Conservation (phyloP, 768 basidiomycete genomes). For the Austroboletus festivus region DNA sequence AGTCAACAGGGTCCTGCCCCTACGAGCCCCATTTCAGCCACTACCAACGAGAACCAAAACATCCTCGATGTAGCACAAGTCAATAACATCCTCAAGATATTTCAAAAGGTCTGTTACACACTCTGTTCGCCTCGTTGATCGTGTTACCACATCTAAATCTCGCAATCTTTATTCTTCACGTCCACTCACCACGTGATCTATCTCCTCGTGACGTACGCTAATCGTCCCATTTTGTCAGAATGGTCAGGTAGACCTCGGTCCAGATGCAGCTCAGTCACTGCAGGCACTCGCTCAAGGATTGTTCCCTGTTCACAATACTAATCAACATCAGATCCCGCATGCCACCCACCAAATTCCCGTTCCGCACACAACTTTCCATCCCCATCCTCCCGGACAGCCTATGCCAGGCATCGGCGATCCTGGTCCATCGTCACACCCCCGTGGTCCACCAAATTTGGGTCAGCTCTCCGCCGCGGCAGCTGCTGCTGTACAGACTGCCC, state of each 20-base stretch:
- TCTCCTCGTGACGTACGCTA: slow-evolving; percentile 18
- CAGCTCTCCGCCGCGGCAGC: slow-evolving; percentile 47
- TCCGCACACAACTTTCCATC: slow-evolving; percentile 38
- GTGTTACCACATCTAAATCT: neutral
- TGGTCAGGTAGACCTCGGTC: slow-evolving; percentile 51
- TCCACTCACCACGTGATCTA: slow-evolving; percentile 23
- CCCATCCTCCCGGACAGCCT: slow-evolving; percentile 31
- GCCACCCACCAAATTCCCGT: slow-evolving; percentile 25
- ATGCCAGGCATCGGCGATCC: slow-evolving; percentile 59
- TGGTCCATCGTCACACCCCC: slow-evolving; percentile 70
- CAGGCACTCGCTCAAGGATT: slow-evolving; percentile 51
- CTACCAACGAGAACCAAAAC: neutral
- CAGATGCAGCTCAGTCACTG: slow-evolving; percentile 59
- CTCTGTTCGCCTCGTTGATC: neutral
- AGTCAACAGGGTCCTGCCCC: slow-evolving; percentile 10
- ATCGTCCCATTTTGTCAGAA: slow-evolving; percentile 30
- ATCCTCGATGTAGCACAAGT: slow-evolving; percentile 54
- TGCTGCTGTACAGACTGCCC: slow-evolving; percentile 45
- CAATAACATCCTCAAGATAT: slow-evolving; percentile 55
- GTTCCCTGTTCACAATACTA: slow-evolving; percentile 26
- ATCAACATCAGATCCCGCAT: slow-evolving; percentile 32
- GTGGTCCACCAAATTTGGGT: slow-evolving; percentile 62
- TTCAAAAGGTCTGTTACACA: slow-evolving; percentile 47
- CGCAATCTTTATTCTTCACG: too few relatives aligned
- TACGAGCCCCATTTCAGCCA: neutral